These are phyloP conservation scores for Apiospora koreana DNA, from an alignment of 2,329 filamentous ascomycete genomes.

Conservation along the genomic window DNA sequence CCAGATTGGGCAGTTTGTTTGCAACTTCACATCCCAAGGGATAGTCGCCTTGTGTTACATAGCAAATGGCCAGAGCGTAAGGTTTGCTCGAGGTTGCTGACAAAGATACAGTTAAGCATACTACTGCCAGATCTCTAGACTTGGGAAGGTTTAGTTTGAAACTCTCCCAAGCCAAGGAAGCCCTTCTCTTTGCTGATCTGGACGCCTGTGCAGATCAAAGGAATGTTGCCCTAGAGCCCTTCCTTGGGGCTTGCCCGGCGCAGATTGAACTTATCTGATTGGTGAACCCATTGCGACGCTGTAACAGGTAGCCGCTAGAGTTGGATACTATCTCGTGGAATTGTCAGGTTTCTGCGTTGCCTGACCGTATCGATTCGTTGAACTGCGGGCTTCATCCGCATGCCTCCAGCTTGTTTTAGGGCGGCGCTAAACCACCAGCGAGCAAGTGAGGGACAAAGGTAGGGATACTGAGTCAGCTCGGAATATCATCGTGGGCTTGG, in stretches of 20 bases:
- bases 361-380: neutral
- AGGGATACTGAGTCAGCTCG: constrained; percentile 4
- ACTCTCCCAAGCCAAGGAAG: neutral
- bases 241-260: neutral
- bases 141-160: neutral
- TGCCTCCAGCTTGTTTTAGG: neutral
- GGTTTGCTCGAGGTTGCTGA: neutral
- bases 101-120: constrained; percentile 7
- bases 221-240: neutral
- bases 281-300: neutral
- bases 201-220: neutral
- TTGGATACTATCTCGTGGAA: neutral
- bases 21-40: neutral
- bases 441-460: neutral
- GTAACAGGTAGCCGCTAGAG: constrained; percentile 2
- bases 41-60: neutral
- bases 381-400: neutral
- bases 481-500: neutral
- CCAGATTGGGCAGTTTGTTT: neutral
- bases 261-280: neutral
- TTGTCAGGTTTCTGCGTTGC: neutral
- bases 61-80: neutral
- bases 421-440: neutral
- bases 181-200: neutral
- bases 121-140: neutral